Evolutionary conservation across 495 filamentous ascomycete species (phyloP), one percentile per base, ranked within the genome.

Genomic region (Lepraria neglecta): DNA sequence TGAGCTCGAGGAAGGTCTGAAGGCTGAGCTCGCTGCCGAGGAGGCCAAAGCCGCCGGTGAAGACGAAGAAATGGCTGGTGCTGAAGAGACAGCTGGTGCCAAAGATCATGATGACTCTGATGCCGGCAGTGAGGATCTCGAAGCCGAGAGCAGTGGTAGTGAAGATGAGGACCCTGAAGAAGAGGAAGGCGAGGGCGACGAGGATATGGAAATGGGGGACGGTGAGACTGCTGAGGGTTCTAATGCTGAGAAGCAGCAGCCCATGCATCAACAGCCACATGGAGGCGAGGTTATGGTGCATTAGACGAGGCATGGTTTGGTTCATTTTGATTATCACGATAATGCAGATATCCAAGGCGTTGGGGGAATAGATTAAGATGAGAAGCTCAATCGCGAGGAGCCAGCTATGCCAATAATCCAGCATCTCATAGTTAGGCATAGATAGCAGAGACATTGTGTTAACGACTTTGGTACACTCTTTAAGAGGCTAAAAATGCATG

Each of bases 101-200:
- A 84, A 83, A 30, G 89, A 90, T 30, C 85, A 90, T 57, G 82
- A 85, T n/a, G 79, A 77, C 35, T 90, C 88, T 17, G 91, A 96
- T 45, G 92, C 89, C 46, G 92, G 89, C 59, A 92, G 88, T 67
- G 94, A 97, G 69, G 94, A 98, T 71, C 84, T 98, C n/a, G 94
- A 96, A 73, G 88, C 87, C 46, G 95, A 97, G 73, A 94, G 86
- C 65, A 85, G 84, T 64, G 91, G 90, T 17, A 84, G 88, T 45
- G 91, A 96, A 54, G 92, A 95, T 58, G 90, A 95, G 56, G 89
- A 89, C 15, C 82, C 89, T 30, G 89, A 85, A 21, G 89, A 85
- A 46, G 88, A 85, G 33, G 90, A 90, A 60, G 81, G 69, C 14
- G 76, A 78, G 60, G 83, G 74, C 19, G 84, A 83, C 10, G 90